Evolutionary conservation across 352 stramenopile genomes (phyloP).

Genomic region (Lagenidium giganteum): DNA sequence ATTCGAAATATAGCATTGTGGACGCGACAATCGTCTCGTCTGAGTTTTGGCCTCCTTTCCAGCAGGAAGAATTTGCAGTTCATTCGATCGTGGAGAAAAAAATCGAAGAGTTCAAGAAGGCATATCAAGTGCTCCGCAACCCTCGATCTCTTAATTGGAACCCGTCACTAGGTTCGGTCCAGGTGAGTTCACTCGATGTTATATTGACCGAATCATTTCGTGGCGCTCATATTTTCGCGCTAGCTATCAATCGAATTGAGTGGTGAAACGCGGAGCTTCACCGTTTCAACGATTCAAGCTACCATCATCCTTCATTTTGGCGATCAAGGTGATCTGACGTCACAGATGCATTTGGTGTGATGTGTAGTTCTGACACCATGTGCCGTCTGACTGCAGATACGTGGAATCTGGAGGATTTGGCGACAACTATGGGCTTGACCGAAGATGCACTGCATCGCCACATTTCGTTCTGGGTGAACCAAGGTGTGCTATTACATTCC

Average conservation of each 20-base stretch:
- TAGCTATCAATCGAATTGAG: slow-evolving; percentile 87
- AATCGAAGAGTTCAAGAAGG: slow-evolving; percentile 85
- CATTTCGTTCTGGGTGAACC: slow-evolving; percentile 63
- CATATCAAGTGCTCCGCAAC: slow-evolving; percentile 94
- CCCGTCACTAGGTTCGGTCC: slow-evolving; percentile 87
- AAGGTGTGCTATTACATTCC: slow-evolving; percentile 49
- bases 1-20: slow-evolving; percentile 19
- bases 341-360: not conserved
- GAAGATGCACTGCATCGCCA: slow-evolving; percentile 56
- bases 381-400: slow-evolving; percentile 21
- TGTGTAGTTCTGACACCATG: too few relatives aligned
- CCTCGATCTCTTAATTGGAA: slow-evolving; percentile 92
- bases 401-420: slow-evolving; percentile 61
- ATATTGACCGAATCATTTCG: too few relatives aligned
- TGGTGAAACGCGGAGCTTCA: slow-evolving; percentile 75
- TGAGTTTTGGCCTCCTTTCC: slow-evolving; percentile 97
- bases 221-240: not conserved
- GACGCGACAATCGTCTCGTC: slow-evolving; percentile 95
- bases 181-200: slow-evolving; percentile 49
- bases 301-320: slow-evolving; percentile 95
- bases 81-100: slow-evolving; percentile 78
- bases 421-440: slow-evolving; percentile 48
- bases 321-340: slow-evolving; percentile 59
- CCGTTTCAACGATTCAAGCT: slow-evolving; percentile 90
- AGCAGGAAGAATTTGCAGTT: slow-evolving; percentile 88